Evolutionary conservation across 139 green algal genomes (phyloP).

Genomic region (Protoeuglena noctilucae): DNA sequence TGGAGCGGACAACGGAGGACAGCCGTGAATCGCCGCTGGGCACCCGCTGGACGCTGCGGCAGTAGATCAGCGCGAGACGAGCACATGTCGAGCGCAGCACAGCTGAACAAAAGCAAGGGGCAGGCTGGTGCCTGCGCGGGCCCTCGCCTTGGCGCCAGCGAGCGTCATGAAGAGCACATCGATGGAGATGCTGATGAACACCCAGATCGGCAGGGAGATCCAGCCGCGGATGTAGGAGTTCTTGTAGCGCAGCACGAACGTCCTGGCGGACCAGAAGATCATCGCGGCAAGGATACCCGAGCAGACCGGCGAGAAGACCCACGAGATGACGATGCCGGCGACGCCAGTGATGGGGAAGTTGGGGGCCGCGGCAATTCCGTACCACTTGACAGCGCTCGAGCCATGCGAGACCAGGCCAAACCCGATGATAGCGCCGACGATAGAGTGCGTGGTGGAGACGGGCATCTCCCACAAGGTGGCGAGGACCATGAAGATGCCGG

Average conservation of each 20-base stretch:
- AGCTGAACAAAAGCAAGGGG: conserved; percentile 17
- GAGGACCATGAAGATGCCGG: conserved; percentile 31
- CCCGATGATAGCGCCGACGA: conserved; percentile 25
- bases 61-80: too few relatives aligned
- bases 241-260: conserved; percentile 22
- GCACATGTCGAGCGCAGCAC: too few relatives aligned
- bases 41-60: too few relatives aligned
- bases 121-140: conserved; percentile 11
- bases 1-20: too few relatives aligned
- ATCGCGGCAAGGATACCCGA: conserved; percentile 14
- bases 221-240: conserved; percentile 20
- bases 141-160: conserved; percentile 28
- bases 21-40: too few relatives aligned
- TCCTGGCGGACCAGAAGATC: conserved; percentile 17
- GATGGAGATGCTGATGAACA: conserved; percentile 29
- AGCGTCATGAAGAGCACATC: conserved; percentile 35
- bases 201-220: conserved; percentile 21
- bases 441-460: conserved; percentile 43
- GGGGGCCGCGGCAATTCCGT: too few relatives aligned
- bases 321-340: conserved; percentile 25
- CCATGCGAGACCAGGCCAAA: conserved; percentile 24
- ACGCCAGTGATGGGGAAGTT: conserved; percentile 22
- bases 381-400: conserved; percentile 10
- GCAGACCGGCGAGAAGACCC: conserved; percentile 31
- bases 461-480: conserved; percentile 33